Evolutionary conservation across 2,329 filamentous ascomycete species (phyloP).

Genomic region (Ilyonectria robusta): DNA sequence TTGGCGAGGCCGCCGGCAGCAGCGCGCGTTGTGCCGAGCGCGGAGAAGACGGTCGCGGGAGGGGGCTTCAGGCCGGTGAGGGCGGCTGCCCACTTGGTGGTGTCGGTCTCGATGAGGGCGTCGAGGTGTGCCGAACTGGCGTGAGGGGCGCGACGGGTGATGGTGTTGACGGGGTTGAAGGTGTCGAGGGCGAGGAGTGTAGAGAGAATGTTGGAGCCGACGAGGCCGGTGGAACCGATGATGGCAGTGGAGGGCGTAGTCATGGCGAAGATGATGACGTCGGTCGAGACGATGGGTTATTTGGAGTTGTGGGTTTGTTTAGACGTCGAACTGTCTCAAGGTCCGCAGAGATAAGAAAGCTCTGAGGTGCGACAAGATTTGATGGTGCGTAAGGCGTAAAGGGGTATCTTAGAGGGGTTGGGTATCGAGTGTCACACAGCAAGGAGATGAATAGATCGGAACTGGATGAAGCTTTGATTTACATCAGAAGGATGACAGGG

Average conservation of each 20-base stretch:
- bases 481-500: neutral
- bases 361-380: neutral
- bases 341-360: neutral
- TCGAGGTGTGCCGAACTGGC: conserved; percentile 72
- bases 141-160: conserved; percentile 76
- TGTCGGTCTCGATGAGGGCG: conserved; percentile 74
- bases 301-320: neutral
- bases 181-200: conserved; percentile 70
- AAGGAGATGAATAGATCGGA: neutral
- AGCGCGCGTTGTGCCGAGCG: conserved; percentile 84
- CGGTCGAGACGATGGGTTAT: neutral
- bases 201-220: conserved; percentile 81
- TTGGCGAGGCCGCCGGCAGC: conserved; percentile 81
- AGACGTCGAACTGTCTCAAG: neutral
- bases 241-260: conserved; percentile 63
- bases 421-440: neutral
- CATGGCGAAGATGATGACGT: conserved; percentile 31
- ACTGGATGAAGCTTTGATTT: neutral
- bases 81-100: conserved; percentile 75
- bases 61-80: conserved; percentile 69
- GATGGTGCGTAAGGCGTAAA: neutral
- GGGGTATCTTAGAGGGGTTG: neutral
- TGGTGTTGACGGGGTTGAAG: conserved; percentile 71
- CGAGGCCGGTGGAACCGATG: conserved; percentile 77
- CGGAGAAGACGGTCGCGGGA: conserved; percentile 79